Percentiles rank a stretch among this genome's conserved stretches.
Conservation (phyloP, 2,329 filamentous ascomycete genomes). For the Phaeosphaeria sp. region DNA sequence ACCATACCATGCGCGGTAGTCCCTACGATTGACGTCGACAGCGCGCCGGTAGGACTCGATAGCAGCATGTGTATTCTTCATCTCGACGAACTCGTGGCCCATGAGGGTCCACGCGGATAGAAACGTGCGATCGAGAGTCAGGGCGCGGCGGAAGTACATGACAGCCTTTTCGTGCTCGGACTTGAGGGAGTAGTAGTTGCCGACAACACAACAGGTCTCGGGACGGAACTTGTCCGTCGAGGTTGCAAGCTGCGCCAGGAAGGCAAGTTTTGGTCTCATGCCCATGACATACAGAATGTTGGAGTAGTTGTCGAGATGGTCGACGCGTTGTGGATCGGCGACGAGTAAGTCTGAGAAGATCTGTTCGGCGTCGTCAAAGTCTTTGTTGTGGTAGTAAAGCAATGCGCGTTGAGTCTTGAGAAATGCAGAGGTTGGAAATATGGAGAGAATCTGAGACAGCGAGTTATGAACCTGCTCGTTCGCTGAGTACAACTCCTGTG, state of each 20-base stretch:
- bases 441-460: constrained; percentile 76
- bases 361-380: constrained; percentile 68
- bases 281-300: constrained; percentile 97
- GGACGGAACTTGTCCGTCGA: constrained; percentile 94
- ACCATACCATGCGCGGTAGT: constrained; percentile 98
- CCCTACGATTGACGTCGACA: constrained; percentile 93
- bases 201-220: constrained; percentile 94
- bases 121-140: constrained; percentile 88
- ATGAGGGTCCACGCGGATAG: constrained; percentile 97
- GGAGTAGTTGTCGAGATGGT: constrained; percentile 93
- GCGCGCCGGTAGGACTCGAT: constrained; percentile 96
- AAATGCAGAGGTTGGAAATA: constrained; percentile 89
- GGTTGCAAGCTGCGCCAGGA: constrained; percentile 88
- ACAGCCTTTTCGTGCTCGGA: constrained; percentile 98
- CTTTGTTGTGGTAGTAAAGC: constrained; percentile 88
- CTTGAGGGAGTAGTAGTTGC: constrained; percentile 94
- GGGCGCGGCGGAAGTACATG: constrained; percentile 92
- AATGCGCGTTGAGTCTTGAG: constrained; percentile 88
- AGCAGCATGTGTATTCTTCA: constrained; percentile 97
- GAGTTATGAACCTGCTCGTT: constrained; percentile 75
- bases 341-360: constrained; percentile 73
- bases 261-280: constrained; percentile 85
- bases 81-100: constrained; percentile 98
- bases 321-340: constrained; percentile 74
- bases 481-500: constrained; percentile 89